These are phyloP conservation scores for Didymella glomerata DNA, from an alignment of 2,329 filamentous ascomycete species.

Conservation along the genomic window DNA sequence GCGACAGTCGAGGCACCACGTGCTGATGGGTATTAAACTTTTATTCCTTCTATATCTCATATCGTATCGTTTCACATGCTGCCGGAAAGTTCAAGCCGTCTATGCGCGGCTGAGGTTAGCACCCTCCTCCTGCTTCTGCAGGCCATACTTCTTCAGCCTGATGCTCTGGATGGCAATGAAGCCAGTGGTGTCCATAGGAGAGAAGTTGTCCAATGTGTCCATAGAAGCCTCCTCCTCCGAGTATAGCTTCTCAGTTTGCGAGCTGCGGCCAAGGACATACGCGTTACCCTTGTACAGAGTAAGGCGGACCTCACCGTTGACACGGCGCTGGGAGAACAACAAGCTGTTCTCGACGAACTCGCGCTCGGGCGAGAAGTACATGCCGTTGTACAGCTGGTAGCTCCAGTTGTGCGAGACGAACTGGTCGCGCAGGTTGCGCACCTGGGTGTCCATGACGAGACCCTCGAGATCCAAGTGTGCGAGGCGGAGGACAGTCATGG, in stretches of 20 bases:
- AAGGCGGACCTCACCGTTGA: constrained; percentile 64
- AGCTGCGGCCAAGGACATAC: constrained; percentile 66
- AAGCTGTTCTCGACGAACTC: constrained; percentile 72
- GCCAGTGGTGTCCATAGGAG: constrained; percentile 70
- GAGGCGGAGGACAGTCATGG: constrained; percentile 59
- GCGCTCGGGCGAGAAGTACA: constrained; percentile 75
- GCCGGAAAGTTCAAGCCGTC: neutral
- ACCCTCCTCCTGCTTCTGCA: constrained; percentile 50
- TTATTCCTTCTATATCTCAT: constrained; percentile 12
- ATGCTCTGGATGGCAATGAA: constrained; percentile 77
- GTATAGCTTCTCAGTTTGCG: constrained; percentile 74
- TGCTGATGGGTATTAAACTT: constrained; percentile 14
- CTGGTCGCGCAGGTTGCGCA: constrained; percentile 74
- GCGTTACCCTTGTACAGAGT: constrained; percentile 73
- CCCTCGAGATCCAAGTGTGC: constrained; percentile 71
- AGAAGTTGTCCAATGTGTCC: constrained; percentile 75
- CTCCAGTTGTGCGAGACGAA: constrained; percentile 66
- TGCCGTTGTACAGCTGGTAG: constrained; percentile 65
- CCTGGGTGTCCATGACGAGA: constrained; percentile 72
- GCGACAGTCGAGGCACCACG: neutral
- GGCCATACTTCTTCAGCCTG: constrained; percentile 56
- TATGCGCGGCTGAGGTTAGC: constrained; percentile 40
- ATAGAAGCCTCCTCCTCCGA: constrained; percentile 71
- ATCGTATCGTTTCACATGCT: constrained; percentile 11
- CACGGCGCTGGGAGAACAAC: constrained; percentile 50